These are phyloP conservation scores for Colletotrichum plurivorum DNA, from an alignment of 2,329 filamentous ascomycete genomes.

Conservation along the genomic window DNA sequence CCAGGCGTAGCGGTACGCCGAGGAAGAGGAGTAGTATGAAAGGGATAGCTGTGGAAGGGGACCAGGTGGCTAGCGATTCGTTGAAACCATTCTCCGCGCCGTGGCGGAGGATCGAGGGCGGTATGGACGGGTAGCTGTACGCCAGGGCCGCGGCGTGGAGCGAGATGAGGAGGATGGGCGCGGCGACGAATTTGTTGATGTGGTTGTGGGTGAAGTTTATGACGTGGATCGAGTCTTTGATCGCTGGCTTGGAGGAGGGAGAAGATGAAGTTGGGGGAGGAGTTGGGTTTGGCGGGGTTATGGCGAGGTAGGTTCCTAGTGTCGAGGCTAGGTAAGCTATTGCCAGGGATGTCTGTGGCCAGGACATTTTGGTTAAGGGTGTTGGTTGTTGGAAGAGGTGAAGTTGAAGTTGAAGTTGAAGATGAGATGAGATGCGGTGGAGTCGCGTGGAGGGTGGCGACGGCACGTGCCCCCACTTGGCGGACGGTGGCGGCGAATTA, in stretches of 20 bases:
- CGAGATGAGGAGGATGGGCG: constrained; percentile 45
- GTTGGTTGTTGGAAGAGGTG: neutral
- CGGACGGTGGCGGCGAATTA: neutral
- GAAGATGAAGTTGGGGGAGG: neutral
- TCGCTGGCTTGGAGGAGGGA: neutral
- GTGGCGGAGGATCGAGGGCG: constrained; percentile 43
- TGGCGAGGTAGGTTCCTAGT: constrained; percentile 48
- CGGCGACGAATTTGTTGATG: constrained; percentile 41
- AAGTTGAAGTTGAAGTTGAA: neutral
- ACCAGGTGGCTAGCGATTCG: constrained; percentile 52
- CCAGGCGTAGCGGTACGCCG: constrained; percentile 47
- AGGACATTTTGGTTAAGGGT: neutral
- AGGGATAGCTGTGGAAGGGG: constrained; percentile 51
- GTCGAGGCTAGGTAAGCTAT: constrained; percentile 47
- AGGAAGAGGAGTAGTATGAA: constrained; percentile 48
- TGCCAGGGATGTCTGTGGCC: constrained; percentile 9
- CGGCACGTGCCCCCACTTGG: constrained; percentile 17
- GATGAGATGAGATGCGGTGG: neutral
- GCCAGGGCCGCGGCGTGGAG: constrained; percentile 43
- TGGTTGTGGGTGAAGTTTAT: constrained; percentile 47
- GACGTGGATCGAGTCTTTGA: constrained; percentile 41
- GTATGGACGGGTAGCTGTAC: constrained; percentile 42
- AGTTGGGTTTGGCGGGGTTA: constrained; percentile 50
- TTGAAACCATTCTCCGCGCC: constrained; percentile 52
- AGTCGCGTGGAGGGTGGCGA: constrained; percentile 4